Percentiles rank a stretch among this genome's conserved stretches.
phyloP scores from a whole-genome alignment of 2,329 filamentous ascomycete species.

The Camillea tinctor region DNA sequence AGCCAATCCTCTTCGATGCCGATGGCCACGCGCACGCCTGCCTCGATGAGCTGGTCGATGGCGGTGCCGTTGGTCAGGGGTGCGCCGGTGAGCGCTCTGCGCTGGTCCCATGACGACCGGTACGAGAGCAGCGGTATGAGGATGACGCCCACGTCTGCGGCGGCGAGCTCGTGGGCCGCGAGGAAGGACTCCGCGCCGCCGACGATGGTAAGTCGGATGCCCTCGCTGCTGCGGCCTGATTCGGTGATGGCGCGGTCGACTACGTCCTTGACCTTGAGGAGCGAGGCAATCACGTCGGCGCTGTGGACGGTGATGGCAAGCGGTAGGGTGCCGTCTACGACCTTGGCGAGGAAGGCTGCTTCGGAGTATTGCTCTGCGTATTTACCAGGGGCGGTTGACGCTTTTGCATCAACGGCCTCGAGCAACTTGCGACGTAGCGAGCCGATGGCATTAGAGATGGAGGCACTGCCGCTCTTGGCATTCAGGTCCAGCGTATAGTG shows the following conservation, averaged over 20 bases:
- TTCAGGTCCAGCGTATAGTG: constrained; percentile 56
- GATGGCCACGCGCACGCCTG: constrained; percentile 58
- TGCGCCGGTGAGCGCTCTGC: constrained; percentile 60
- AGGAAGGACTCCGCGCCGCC: constrained; percentile 64
- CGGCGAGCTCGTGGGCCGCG: constrained; percentile 56
- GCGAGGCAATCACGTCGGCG: constrained; percentile 60
- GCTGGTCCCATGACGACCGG: constrained; percentile 57
- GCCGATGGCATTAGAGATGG: constrained; percentile 54
- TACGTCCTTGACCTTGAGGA: constrained; percentile 57
- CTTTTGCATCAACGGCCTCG: constrained; percentile 42
- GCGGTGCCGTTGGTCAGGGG: constrained; percentile 65
- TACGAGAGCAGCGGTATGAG: constrained; percentile 59
- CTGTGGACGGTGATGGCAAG: constrained; percentile 60
- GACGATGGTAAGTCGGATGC: constrained; percentile 55
- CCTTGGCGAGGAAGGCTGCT: constrained; percentile 49
- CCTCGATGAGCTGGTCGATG: constrained; percentile 55
- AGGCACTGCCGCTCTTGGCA: constrained; percentile 44
- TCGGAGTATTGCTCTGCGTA: constrained; percentile 45
- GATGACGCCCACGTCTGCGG: constrained; percentile 57
- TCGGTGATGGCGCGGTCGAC: constrained; percentile 45
- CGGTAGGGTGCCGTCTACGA: constrained; percentile 52
- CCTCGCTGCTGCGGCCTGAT: constrained; percentile 7
- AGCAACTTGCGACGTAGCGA: constrained; percentile 54
- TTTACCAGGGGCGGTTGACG: constrained; percentile 26
- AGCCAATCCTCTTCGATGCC: constrained; percentile 63